A percentile compares a stretch with the other conserved stretches of the same genome.
Evolutionary conservation across 805 yeast species (phyloP).

Genomic region (Wickerhamomyces canadensis): DNA sequence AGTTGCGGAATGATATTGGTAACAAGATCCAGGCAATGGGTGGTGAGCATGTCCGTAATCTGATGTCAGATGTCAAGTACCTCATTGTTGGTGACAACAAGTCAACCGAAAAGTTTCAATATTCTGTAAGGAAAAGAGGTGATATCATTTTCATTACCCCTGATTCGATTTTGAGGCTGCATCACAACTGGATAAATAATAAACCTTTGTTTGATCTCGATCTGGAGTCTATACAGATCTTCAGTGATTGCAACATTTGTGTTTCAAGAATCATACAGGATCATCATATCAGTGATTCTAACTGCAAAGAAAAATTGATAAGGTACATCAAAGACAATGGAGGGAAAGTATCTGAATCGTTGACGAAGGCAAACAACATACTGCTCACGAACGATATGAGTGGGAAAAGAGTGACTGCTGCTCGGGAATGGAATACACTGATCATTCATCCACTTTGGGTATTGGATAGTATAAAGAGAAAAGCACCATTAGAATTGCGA

Average conservation of each 20-base stretch:
- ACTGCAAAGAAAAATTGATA: conserved; percentile 28
- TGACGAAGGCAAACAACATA: conserved; percentile 38
- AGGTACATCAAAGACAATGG: conserved; percentile 37
- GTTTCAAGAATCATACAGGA: conserved; percentile 29
- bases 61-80: conserved; percentile 56
- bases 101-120: conserved; percentile 50
- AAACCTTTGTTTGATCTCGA: conserved; percentile 18
- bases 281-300: conserved; percentile 16
- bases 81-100: conserved; percentile 52
- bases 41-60: conserved; percentile 49
- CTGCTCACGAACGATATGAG: conserved; percentile 44
- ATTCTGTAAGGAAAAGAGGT: conserved; percentile 41
- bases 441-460: conserved; percentile 40
- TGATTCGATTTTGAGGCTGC: conserved; percentile 37
- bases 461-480: conserved; percentile 30
- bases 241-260: conserved; percentile 36
- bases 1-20: conserved; percentile 32
- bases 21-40: conserved; percentile 50
- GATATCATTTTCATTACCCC: conserved; percentile 55
- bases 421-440: conserved; percentile 35
- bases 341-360: conserved; percentile 45
- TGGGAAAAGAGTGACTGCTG: conserved; percentile 49
- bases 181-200: conserved; percentile 50
- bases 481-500: conserved; percentile 29
- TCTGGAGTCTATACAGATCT: conserved; percentile 33